Base-by-base conservation (phyloP, 306 rosid species). In the Potentilla sterilis region DNA sequence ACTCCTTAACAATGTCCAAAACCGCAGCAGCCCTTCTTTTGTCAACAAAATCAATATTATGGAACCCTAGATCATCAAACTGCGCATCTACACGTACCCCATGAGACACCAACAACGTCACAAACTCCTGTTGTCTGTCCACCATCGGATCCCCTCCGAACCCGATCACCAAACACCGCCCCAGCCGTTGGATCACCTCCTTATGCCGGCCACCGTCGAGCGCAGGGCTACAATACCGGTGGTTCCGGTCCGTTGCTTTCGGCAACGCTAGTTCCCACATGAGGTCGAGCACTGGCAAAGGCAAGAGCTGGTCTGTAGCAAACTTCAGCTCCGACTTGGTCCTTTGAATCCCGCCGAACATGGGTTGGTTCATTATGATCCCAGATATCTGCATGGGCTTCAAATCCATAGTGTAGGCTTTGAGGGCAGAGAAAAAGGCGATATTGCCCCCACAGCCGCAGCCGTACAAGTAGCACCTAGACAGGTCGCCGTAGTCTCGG, bases 301-400 rank as follows among this genome's bases (percentile, higher is more conserved):
- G 96, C 28, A 87, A 19, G 1, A 70, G 15, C 62, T 86, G 85
- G 38, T 92, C 93, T n/a, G 92, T 52, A 0, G 93, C 88, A 2
- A 46, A 83, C 63, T 41, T 66, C 2, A 90, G 80, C 85, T 92
- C 96, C 0, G 97, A 92, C 1, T n/a, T 2, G 0, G 80, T 81
- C 59, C 97, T 84, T 22, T 81, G 83, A 22, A 67, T 74, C 6
- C 94, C 96, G 0, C 91, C 88, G 22, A 88, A 82, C 93, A 90
- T 87, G 1, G 98, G 94, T 47, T 92, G 98, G 67, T 92, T 87
- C 92, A 92, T 68, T 0, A 90, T 70, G 2, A 90, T 18, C 4
- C 96, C 98, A 0, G 52, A 13, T 32, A 92, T 83, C n/a, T 65
- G 80, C 61, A 92, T 7, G 1, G 96, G 92, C 54, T 70, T 52